Conservation (phyloP, 441 rosid genomes). For the Aquilaria agallochum region DNA sequence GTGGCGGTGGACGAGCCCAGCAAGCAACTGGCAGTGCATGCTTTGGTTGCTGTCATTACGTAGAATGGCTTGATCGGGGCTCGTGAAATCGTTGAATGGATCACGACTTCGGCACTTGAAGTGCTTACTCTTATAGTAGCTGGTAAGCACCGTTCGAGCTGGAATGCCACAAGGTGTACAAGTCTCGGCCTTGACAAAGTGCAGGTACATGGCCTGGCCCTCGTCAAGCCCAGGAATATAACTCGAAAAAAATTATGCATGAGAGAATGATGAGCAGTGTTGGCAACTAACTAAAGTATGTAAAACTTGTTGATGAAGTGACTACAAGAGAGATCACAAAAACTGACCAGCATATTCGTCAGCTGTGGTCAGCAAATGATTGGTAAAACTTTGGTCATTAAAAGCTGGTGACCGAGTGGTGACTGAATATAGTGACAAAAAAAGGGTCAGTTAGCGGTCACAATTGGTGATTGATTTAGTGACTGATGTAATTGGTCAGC, state of each 20-base stretch:
- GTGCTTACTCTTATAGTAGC: slow-evolving; percentile 90
- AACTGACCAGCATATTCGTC: no score
- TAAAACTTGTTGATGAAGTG: no score
- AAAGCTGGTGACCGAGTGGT: no score
- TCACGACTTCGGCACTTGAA: slow-evolving; percentile 64
- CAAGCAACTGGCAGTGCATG: slow-evolving; percentile 89
- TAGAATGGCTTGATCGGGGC: slow-evolving; percentile 69
- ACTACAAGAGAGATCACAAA: no score
- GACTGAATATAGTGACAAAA: no score
- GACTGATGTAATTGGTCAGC: no score
- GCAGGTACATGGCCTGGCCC: slow-evolving; percentile 86
- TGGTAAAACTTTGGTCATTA: no score
- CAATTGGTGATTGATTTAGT: no score
- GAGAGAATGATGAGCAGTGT: no score
- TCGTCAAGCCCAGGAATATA: slow-evolving; percentile 66
- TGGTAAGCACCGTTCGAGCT: slow-evolving; percentile 82
- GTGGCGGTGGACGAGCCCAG: slow-evolving; percentile 72
- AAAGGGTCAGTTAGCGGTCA: no score
- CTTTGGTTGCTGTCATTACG: slow-evolving; percentile 82
- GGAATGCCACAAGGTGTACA: slow-evolving; percentile 78
- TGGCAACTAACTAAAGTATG: no score
- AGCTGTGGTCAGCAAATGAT: no score
- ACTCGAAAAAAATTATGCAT: slow-evolving; percentile 30
- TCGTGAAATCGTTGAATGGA: slow-evolving; percentile 65
- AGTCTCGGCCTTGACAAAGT: slow-evolving; percentile 76